A percentile compares a stretch with the other conserved stretches of the same genome.
These are phyloP conservation scores for Scleroderma citrinum DNA, from an alignment of 768 basidiomycete genomes.

Conservation along the genomic window DNA sequence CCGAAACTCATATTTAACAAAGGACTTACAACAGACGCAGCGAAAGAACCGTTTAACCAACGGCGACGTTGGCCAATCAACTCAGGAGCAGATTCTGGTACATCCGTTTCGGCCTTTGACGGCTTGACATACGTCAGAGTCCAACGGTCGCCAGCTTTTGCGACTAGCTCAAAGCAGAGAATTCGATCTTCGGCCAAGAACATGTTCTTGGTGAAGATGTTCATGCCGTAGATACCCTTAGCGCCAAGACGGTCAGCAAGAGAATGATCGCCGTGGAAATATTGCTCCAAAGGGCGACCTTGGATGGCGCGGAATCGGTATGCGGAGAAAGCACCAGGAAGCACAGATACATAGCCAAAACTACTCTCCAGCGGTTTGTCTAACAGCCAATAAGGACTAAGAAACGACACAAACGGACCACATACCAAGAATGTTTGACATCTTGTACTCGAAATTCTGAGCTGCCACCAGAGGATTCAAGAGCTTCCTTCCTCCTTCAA, in stretches of 20 bases:
- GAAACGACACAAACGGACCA: neutral
- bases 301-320: slow-evolving; percentile 92
- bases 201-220: slow-evolving; percentile 95
- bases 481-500: slow-evolving; percentile 86
- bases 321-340: slow-evolving; percentile 95
- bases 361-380: slow-evolving; percentile 94
- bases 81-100: slow-evolving; percentile 89
- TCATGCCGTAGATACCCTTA: slow-evolving; percentile 96
- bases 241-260: slow-evolving; percentile 87
- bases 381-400: slow-evolving; percentile 17
- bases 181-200: slow-evolving; percentile 93
- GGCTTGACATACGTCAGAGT: slow-evolving; percentile 90
- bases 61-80: slow-evolving; percentile 93
- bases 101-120: slow-evolving; percentile 93
- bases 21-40: slow-evolving; percentile 74
- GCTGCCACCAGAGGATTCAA: slow-evolving; percentile 90
- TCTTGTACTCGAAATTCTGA: slow-evolving; percentile 97
- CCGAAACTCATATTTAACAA: neutral
- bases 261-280: slow-evolving; percentile 85
- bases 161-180: slow-evolving; percentile 93
- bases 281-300: slow-evolving; percentile 79
- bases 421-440: slow-evolving; percentile 90
- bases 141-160: slow-evolving; percentile 85
- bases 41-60: slow-evolving; percentile 96
- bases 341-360: slow-evolving; percentile 92